Percentiles rank a stretch among this genome's conserved stretches.
phyloP scores from a whole-genome alignment of 2,329 filamentous ascomycete genomes.

The Nemania sp. region DNA sequence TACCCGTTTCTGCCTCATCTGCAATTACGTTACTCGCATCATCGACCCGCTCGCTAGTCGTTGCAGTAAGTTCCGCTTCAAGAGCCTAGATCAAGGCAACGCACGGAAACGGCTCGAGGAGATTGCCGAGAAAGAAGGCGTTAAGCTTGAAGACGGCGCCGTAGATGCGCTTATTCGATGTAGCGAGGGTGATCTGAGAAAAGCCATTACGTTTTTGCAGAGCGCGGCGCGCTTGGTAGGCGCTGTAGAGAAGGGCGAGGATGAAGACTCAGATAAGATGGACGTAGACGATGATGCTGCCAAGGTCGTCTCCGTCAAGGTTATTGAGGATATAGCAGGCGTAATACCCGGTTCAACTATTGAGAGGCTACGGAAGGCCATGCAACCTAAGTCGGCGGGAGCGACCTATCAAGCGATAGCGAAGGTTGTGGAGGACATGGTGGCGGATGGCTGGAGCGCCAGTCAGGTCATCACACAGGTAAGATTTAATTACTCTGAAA shows the following conservation, averaged over 20 bases:
- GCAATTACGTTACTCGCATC: slow-evolving; percentile 98
- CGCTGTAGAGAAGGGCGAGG: slow-evolving; percentile 62
- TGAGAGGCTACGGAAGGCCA: slow-evolving; percentile 75
- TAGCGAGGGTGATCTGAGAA: slow-evolving; percentile 93
- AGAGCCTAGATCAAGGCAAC: slow-evolving; percentile 89
- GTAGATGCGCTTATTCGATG: slow-evolving; percentile 86
- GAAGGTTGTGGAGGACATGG: slow-evolving; percentile 85
- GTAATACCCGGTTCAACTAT: slow-evolving; percentile 86
- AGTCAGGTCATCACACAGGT: slow-evolving; percentile 87
- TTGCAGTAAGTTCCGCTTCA: slow-evolving; percentile 98
- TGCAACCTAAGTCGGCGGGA: slow-evolving; percentile 76
- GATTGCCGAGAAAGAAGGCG: slow-evolving; percentile 83
- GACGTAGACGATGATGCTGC: slow-evolving; percentile 71
- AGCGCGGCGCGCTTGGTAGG: slow-evolving; percentile 91
- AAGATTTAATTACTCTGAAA: slow-evolving; percentile 45
- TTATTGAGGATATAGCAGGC: slow-evolving; percentile 94
- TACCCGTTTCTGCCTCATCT: slow-evolving; percentile 96
- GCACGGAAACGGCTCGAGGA: slow-evolving; percentile 82
- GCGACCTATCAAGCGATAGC: slow-evolving; percentile 80
- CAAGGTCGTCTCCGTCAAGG: slow-evolving; percentile 74
- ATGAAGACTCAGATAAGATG: slow-evolving; percentile 65
- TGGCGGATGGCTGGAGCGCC: slow-evolving; percentile 97
- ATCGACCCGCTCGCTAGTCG: slow-evolving; percentile 94
- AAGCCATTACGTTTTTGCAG: slow-evolving; percentile 96
- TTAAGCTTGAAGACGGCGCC: slow-evolving; percentile 81